phyloP scores from a whole-genome alignment of 129 eudicot species.

The Artemisia tridentata region DNA sequence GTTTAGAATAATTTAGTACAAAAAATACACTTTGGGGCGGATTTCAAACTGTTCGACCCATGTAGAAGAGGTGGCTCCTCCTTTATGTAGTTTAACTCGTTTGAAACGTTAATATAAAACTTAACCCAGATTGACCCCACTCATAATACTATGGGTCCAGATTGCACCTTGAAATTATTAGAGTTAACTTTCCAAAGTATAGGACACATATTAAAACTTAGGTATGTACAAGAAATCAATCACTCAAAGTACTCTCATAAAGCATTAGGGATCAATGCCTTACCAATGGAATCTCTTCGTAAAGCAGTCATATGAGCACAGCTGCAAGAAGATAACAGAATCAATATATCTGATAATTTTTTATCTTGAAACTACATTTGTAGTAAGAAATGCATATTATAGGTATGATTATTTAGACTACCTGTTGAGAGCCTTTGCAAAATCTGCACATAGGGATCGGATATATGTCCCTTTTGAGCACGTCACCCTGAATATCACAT shows the following conservation, averaged over 20 bases:
- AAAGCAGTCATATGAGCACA: slow-evolving; percentile 90
- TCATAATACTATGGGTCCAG: not conserved
- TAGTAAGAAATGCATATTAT: not conserved
- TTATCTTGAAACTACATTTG: not conserved
- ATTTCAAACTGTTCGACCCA: not conserved
- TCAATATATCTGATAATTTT: not conserved
- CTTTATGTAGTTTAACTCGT: no score
- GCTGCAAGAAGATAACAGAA: slow-evolving; percentile 47
- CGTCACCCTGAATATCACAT: slow-evolving; percentile 82
- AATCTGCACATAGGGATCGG: slow-evolving; percentile 88
- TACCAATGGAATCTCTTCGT: slow-evolving; percentile 96
- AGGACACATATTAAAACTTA: no score
- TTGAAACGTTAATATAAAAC: no score
- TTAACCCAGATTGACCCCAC: not conserved
- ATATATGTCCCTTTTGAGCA: slow-evolving; percentile 97
- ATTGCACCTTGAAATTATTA: not conserved
- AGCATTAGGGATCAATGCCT: slow-evolving; percentile 13
- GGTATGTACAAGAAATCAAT: not conserved
- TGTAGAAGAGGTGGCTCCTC: no score
- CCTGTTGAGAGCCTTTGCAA: slow-evolving; percentile 94
- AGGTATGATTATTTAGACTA: slow-evolving; percentile 19
- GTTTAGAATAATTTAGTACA: not conserved
- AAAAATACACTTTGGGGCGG: not conserved
- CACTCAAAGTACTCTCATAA: not conserved
- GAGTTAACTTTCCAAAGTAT: no score